Conservation (phyloP, 495 filamentous ascomycete species). For the Ramalina intermedia region DNA sequence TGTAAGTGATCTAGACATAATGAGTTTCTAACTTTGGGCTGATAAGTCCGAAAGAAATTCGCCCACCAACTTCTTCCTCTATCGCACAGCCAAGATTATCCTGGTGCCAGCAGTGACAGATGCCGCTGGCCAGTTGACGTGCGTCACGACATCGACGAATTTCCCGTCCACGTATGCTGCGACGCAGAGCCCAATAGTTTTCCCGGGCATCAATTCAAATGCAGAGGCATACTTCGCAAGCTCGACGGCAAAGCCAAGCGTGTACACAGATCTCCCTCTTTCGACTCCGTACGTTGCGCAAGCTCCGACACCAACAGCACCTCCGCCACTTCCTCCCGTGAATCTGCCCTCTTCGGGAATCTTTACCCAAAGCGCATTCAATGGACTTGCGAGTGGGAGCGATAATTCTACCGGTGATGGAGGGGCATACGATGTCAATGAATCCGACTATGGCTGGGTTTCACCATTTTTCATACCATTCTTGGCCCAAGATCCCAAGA, state of each 20-base stretch:
- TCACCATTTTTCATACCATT: constrained; percentile 7
- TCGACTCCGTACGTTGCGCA: constrained; percentile 5
- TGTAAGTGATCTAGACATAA: neutral
- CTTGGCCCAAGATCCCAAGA: constrained; percentile 1
- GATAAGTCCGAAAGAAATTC: constrained; percentile 1
- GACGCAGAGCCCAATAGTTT: constrained; percentile 2
- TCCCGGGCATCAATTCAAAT: constrained; percentile 5
- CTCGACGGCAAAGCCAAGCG: constrained; percentile 1
- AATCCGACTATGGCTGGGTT: constrained; percentile 7
- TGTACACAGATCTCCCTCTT: constrained; percentile 1
- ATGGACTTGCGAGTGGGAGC: neutral
- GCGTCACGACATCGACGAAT: constrained; percentile 2
- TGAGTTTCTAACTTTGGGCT: neutral
- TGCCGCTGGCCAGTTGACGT: constrained; percentile 3
- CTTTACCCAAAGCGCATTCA: constrained; percentile 1
- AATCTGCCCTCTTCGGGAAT: neutral
- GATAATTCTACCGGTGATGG: neutral
- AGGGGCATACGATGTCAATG: neutral
- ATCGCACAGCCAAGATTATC: constrained; percentile 9
- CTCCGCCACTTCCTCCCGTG: neutral
- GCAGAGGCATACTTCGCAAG: constrained; percentile 5
- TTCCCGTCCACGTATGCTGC: constrained; percentile 4
- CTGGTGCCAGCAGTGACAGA: constrained; percentile 6
- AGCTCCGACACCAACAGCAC: neutral
- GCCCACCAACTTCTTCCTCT: constrained; percentile 6